A percentile compares a stretch with the other conserved stretches of the same genome.
Conservation (phyloP, 495 filamentous ascomycete species). For the Halenospora varia region DNA sequence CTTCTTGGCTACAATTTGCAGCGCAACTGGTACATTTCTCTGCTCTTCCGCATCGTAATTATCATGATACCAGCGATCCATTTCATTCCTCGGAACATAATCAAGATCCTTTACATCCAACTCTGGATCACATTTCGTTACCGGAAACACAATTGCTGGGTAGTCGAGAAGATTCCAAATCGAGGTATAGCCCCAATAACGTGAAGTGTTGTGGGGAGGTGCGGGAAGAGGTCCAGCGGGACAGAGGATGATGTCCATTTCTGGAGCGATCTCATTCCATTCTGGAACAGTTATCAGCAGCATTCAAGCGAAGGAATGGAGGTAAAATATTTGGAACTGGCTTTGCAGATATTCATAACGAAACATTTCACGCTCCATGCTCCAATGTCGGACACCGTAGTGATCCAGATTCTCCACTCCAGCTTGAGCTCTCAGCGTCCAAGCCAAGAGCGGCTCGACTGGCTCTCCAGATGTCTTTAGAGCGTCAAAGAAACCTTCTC, state of each 20-base stretch:
- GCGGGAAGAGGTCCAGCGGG: conserved; percentile 51
- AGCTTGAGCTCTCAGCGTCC: conserved; percentile 32
- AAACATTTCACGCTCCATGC: neutral
- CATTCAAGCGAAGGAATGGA: neutral
- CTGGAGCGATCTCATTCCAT: neutral
- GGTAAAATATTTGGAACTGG: neutral
- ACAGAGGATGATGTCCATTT: conserved; percentile 55
- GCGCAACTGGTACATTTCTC: conserved; percentile 39
- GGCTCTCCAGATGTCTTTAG: neutral
- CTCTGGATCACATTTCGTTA: neutral
- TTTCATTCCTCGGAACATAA: conserved; percentile 9
- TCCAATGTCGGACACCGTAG: neutral
- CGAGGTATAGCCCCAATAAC: conserved; percentile 59
- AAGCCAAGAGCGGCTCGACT: conserved; percentile 44
- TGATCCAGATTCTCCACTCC: conserved; percentile 39
- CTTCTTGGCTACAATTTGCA: conserved; percentile 35
- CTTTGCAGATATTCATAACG: neutral
- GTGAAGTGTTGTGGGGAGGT: conserved; percentile 45
- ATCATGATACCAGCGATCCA: conserved; percentile 1
- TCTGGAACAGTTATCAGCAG: neutral
- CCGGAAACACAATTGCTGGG: conserved; percentile 49
- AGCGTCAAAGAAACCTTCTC: neutral
- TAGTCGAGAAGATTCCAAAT: conserved; percentile 64
- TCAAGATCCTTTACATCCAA: neutral
- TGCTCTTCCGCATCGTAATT: conserved; percentile 40